Evolutionary conservation across 495 filamentous ascomycete species (phyloP).

Genomic region (Bombardia bombarda): DNA sequence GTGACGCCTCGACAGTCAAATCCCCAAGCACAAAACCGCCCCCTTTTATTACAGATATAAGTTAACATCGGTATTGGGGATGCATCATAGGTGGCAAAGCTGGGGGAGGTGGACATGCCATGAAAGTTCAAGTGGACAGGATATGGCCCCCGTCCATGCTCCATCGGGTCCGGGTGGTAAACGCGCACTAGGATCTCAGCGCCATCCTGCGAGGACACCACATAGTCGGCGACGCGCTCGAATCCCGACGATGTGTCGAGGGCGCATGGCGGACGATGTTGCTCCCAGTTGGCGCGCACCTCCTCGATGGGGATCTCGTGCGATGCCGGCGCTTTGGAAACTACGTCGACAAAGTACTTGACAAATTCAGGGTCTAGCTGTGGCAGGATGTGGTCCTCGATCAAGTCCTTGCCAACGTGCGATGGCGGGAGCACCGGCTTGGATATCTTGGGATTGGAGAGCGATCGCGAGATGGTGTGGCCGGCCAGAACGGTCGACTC

Average conservation of each 20-base stretch:
- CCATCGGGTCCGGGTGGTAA: slow-evolving; percentile 35
- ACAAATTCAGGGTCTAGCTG: slow-evolving; percentile 20
- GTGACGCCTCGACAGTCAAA: slow-evolving; percentile 32
- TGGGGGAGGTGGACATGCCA: slow-evolving; percentile 19
- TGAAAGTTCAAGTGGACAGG: slow-evolving; percentile 43
- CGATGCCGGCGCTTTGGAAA: slow-evolving; percentile 8
- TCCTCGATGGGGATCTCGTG: slow-evolving; percentile 38
- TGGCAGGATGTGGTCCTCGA: slow-evolving; percentile 20
- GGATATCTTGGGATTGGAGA: too few species aligned
- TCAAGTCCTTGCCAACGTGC: too few species aligned
- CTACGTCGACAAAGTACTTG: slow-evolving; percentile 8
- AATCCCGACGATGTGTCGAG: slow-evolving; percentile 26
- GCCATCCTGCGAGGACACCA: slow-evolving; percentile 33
- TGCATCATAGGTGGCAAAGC: not conserved
- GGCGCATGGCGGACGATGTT: slow-evolving; percentile 27
- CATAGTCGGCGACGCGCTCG: slow-evolving; percentile 28
- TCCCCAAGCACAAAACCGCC: slow-evolving; percentile 43
- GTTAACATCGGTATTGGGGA: not conserved
- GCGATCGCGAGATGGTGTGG: too few species aligned
- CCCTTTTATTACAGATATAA: slow-evolving; percentile 6
- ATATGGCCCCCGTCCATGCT: slow-evolving; percentile 32
- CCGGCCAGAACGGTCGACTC: too few species aligned
- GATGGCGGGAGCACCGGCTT: too few species aligned
- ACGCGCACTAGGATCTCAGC: slow-evolving; percentile 32
- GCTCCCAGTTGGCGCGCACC: slow-evolving; percentile 28